Evolutionary conservation across 2,329 filamentous ascomycete species (phyloP).

Genomic region (Elsinoe perseae): DNA sequence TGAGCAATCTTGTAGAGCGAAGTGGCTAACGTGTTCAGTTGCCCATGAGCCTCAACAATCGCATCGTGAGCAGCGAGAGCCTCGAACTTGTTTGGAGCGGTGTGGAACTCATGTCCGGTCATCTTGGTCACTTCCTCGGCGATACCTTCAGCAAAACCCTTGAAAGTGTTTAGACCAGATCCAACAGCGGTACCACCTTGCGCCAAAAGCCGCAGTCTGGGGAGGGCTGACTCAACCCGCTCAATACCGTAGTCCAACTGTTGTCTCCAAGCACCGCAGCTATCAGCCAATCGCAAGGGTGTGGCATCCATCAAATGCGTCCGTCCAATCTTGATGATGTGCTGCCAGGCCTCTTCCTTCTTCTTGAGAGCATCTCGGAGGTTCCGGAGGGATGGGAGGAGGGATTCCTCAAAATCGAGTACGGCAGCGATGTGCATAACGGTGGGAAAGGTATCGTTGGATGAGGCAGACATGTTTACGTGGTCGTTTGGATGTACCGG

Average conservation of each 20-base stretch:
- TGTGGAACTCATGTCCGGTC: constrained; percentile 89
- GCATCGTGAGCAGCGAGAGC: constrained; percentile 92
- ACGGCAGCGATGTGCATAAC: constrained; percentile 99
- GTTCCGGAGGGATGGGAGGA: constrained; percentile 74
- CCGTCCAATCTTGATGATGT: constrained; percentile 97
- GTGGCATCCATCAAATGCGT: constrained; percentile 98
- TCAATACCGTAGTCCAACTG: constrained; percentile 87
- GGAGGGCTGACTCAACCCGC: constrained; percentile 74
- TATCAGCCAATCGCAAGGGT: constrained; percentile 87
- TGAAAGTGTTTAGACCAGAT: constrained; percentile 94
- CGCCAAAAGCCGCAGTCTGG: constrained; percentile 76
- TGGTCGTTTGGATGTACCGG: constrained; percentile 99
- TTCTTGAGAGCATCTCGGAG: constrained; percentile 76
- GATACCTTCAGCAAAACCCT: constrained; percentile 89
- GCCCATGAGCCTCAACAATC: constrained; percentile 86
- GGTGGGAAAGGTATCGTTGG: constrained; percentile 98
- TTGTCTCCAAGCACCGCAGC: constrained; percentile 94
- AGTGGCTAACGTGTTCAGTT: constrained; percentile 82
- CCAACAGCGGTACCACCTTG: constrained; percentile 96
- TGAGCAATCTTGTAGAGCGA: constrained; percentile 98
- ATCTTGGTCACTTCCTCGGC: constrained; percentile 85
- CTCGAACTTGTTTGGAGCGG: constrained; percentile 98
- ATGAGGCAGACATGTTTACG: constrained; percentile 97
- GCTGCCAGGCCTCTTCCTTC: constrained; percentile 83
- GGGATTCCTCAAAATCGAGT: constrained; percentile 77